Base-by-base conservation (phyloP, 179 eudicot genomes). In the Spinacia oleracea region DNA sequence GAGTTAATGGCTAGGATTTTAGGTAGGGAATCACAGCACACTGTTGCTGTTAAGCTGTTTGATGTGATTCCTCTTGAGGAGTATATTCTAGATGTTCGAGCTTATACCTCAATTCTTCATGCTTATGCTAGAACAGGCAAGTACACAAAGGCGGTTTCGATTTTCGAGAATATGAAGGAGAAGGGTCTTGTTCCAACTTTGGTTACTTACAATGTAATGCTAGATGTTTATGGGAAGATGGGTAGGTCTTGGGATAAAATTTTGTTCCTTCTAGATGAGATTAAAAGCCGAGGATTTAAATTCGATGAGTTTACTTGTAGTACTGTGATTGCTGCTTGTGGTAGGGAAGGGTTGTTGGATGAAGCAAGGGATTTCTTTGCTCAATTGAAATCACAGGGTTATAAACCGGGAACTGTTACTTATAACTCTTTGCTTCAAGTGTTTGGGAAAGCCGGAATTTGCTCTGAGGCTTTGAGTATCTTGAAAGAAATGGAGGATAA, bases 281-380 rank as follows among this genome's bases (percentile, higher is more conserved):
- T 95, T 89, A 85, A 79, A 63, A 74, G 86, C 68, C 67, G 83
- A 77, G 92, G 92, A 70, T 88, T 91, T 34, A 81, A 86, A 45
- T 91, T 89, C 79, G 98, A 95, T 73, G 97, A 95, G 80, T 95
- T 95, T 73, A 95, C 98, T 63, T 91, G 93, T 74, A 95, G 98
- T 81, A 90, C 98, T 18, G 97, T 95, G 50, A 90, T 95, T 73
- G 83, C 98, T 18, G 98, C 97, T 45, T 95, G 97, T 88, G 98
- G 93, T 32, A 90, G 97, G 79, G 97, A 95, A 73, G 97, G 98
- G 5, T 74, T 91, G 89, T 83, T 93, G 80, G 91, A 89, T 76
- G 97, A 95, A 81, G 98, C 98, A 14, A 89, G 88, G 63, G 65
- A 71, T 3, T 95, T 95, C 83, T 91, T 95, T 74, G 78, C 83